Base-by-base conservation (phyloP, 148 eudicot genomes). In the Nyssa sinensis region DNA sequence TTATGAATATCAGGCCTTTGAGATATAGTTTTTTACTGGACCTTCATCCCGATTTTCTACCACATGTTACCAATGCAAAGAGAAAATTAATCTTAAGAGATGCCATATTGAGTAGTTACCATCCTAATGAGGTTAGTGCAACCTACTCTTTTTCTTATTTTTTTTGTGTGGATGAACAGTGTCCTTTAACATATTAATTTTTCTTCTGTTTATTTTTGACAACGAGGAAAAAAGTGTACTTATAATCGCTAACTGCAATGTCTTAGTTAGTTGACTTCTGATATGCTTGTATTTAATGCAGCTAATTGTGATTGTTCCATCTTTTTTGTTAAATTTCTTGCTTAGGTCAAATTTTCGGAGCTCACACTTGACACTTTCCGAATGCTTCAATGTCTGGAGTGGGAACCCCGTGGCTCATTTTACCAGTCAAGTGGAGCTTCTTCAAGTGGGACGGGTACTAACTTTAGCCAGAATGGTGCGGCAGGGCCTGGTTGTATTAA, bases 341-440 rank as follows among this genome's bases (percentile, higher is more conserved):
- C 66, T 76, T 83, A 93, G 98, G 86, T 91, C 62, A 93, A 93
- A 75, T 91, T 83, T 77, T 88, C 96, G 53, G 98, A 93, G 85
- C 88, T 93, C 75, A 89, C 94, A 31, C 81, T 93, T 64, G 97
- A 93, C 79, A 88, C 88, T 67, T 93, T 86, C 82, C 81, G 91
- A 81, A 91, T 93, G 92, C 92, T 91, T 75, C 98, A 93, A 75
- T 83, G 87, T 80, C 86, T 93, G 73, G 98, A 93, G 78, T 93
- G 98, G 98, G 98, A 93, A 82, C 94, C 98, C 44, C 85, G 94
- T 71, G 98, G 98, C 55, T 82, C 88, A 31, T 93, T 91, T 76
- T 93, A 93, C 81, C 84, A 88, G n/a, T n/a, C n/a, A n/a, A n/a
- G n/a, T n/a, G n/a, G n/a, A n/a, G n/a, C n/a, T n/a, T n/a, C n/a